These are phyloP conservation scores for Nemania bipapillata DNA, from an alignment of 2,329 filamentous ascomycete genomes.

Conservation along the genomic window DNA sequence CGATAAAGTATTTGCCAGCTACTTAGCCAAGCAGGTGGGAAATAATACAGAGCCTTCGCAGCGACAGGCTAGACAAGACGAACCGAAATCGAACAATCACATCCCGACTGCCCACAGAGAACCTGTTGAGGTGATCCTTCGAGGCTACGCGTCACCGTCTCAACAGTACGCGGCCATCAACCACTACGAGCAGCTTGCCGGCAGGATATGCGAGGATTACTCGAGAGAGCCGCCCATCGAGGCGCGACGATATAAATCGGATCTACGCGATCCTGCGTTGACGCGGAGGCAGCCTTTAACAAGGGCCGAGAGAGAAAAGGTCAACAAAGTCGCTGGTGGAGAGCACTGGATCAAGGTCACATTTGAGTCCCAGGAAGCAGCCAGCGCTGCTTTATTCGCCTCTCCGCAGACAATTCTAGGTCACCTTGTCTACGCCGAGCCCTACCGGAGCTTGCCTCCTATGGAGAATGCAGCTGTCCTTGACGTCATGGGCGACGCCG, in stretches of 20 bases:
- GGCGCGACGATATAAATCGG: constrained; percentile 75
- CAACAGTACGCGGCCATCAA: constrained; percentile 87
- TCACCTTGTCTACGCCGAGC: constrained; percentile 75
- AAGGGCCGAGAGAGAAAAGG: constrained; percentile 77
- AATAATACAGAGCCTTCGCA: constrained; percentile 42
- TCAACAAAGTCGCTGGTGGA: constrained; percentile 83
- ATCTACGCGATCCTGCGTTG: constrained; percentile 77
- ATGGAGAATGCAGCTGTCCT: constrained; percentile 71
- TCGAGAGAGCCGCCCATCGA: constrained; percentile 81
- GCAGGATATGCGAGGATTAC: constrained; percentile 92
- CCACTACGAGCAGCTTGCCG: constrained; percentile 87
- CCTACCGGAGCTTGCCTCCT: constrained; percentile 73
- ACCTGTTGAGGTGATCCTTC: constrained; percentile 81
- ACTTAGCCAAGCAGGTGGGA: constrained; percentile 60
- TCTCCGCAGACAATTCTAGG: constrained; percentile 79
- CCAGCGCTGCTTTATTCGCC: constrained; percentile 73
- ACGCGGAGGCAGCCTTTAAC: constrained; percentile 73
- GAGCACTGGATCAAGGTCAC: constrained; percentile 92
- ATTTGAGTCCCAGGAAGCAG: constrained; percentile 78
- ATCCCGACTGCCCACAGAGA: constrained; percentile 51
- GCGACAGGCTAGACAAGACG: constrained; percentile 56
- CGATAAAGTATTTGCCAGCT: constrained; percentile 70
- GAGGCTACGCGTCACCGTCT: constrained; percentile 75
- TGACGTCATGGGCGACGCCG: constrained; percentile 58
- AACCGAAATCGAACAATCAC: constrained; percentile 46